Evolutionary conservation across 306 rosid genomes (phyloP).

Genomic region (Quercus agrifolia): DNA sequence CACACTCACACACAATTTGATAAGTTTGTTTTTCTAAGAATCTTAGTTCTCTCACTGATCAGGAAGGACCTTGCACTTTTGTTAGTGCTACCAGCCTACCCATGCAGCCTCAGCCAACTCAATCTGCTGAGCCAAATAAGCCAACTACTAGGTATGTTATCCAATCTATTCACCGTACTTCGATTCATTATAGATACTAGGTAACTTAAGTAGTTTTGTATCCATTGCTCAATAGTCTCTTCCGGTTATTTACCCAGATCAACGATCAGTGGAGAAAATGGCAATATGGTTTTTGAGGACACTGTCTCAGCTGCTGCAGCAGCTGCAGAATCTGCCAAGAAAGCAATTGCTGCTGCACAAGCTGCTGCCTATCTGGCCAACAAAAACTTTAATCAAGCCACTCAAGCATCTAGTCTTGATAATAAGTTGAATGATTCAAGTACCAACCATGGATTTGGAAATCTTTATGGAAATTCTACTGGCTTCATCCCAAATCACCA

Average conservation of each 20-base stretch:
- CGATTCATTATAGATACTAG: background rate
- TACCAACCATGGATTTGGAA: conserved; percentile 17
- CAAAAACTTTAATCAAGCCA: conserved; percentile 42
- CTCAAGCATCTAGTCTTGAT: conserved; percentile 27
- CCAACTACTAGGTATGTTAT: conserved; percentile 22
- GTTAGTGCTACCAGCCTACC: conserved; percentile 2
- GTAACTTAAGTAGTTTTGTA: background rate
- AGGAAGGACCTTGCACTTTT: conserved; percentile 5
- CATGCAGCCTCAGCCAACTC: background rate
- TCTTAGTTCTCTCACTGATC: background rate
- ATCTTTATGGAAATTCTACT: conserved; percentile 10
- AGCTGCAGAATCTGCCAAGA: conserved; percentile 83
- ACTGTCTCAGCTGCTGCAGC: conserved; percentile 78
- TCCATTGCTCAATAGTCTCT: conserved; percentile 1
- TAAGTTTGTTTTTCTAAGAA: background rate
- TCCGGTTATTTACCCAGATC: conserved; percentile 28
- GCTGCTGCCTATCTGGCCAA: conserved; percentile 85
- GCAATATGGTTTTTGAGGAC: conserved; percentile 44
- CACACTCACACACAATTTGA: background rate
- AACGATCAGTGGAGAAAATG: conserved; percentile 29
- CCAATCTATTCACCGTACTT: background rate
- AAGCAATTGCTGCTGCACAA: conserved; percentile 91
- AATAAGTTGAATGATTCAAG: conserved; percentile 12
- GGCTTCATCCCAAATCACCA: conserved; percentile 20
- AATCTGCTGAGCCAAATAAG: background rate